Conservation (phyloP, 441 rosid species). For the Rhodomyrtus psidioides region DNA sequence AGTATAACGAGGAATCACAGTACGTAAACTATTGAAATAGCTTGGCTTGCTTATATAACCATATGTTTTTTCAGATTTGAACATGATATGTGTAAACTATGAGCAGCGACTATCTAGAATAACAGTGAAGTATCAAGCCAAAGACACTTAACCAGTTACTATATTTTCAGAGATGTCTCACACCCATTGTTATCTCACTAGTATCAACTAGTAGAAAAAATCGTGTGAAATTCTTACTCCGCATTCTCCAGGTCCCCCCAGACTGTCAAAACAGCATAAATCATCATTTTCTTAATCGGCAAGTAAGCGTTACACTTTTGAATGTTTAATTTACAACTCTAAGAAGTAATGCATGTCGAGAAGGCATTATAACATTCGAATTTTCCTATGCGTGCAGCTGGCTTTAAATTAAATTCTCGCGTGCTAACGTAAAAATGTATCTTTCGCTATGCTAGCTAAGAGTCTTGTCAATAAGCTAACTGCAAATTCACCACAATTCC, state of each 20-base stretch:
- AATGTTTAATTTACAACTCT: background rate
- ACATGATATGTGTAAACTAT: background rate
- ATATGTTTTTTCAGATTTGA: background rate
- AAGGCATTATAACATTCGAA: background rate
- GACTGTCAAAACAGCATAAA: slow-evolving; percentile 14
- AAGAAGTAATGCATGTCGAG: background rate
- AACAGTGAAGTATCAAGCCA: background rate
- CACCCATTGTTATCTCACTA: background rate
- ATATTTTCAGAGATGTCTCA: background rate
- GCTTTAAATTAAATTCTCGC: background rate
- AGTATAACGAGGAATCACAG: background rate
- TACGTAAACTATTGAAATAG: background rate
- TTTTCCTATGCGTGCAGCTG: background rate
- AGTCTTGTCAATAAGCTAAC: background rate
- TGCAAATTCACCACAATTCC: background rate
- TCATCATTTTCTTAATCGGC: slow-evolving; percentile 30
- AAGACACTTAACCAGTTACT: background rate
- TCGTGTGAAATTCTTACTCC: slow-evolving; percentile 1
- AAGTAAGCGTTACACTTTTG: too few species aligned
- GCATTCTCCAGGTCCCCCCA: slow-evolving; percentile 2
- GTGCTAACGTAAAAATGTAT: background rate
- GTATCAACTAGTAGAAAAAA: background rate
- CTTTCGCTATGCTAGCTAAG: background rate
- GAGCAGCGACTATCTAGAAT: background rate
- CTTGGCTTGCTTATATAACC: background rate